Evolutionary conservation across 768 basidiomycete species (phyloP).

Genomic region (Mycena sanguinolenta): DNA sequence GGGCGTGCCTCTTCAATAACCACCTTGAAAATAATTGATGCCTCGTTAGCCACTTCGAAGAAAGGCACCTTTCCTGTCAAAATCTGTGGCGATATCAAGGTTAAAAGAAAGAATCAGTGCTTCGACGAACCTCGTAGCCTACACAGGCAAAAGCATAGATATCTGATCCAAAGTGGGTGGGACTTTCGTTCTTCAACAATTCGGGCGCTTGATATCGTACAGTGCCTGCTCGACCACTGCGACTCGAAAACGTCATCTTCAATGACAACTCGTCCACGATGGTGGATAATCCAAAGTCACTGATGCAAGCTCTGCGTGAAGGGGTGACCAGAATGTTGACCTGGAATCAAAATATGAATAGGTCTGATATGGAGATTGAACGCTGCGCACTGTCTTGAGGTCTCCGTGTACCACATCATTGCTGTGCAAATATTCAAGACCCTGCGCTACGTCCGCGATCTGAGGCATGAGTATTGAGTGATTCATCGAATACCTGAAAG

Average conservation of each 20-base stretch:
- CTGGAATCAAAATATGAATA: background rate
- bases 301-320: background rate
- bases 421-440: background rate
- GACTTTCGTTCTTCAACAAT: too few species aligned
- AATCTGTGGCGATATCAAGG: too few species aligned
- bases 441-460: background rate
- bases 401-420: too few species aligned
- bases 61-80: slow-evolving; percentile 4
- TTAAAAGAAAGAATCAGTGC: too few species aligned
- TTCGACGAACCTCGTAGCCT: slow-evolving; percentile 9
- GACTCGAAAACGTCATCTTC: background rate
- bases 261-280: slow-evolving; percentile 3
- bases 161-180: background rate
- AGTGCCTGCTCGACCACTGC: background rate
- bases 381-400: too few species aligned
- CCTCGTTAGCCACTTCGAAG: background rate
- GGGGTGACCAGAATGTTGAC: background rate
- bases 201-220: too few species aligned
- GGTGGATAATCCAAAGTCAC: background rate
- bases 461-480: background rate
- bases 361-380: background rate
- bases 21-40: background rate
- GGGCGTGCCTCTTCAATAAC: background rate
- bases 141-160: slow-evolving; percentile 4
- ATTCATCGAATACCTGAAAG: background rate